Conservation (phyloP, 768 basidiomycete species). For the Phallus indusiatus region DNA sequence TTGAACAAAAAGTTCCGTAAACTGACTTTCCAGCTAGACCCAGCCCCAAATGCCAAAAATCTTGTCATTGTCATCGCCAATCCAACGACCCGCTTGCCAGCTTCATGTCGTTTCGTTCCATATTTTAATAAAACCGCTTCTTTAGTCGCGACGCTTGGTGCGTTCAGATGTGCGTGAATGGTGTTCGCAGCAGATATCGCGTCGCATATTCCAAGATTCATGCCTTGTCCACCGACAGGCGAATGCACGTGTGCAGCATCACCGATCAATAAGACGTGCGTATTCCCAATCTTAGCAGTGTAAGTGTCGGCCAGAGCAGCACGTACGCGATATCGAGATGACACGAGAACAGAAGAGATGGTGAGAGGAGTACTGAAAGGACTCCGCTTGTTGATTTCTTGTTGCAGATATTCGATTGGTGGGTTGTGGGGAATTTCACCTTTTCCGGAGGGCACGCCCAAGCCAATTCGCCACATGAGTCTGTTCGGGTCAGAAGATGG, state of each 20-base stretch:
- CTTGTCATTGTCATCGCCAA: slow-evolving; percentile 28
- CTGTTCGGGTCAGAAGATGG: slow-evolving; percentile 13
- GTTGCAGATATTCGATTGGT: slow-evolving; percentile 33
- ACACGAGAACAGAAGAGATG: neutral
- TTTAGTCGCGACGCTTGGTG: neutral
- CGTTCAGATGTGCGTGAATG: slow-evolving; percentile 27
- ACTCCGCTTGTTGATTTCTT: slow-evolving; percentile 24
- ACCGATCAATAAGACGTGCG: neutral
- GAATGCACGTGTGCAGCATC: slow-evolving; percentile 27
- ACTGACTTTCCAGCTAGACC: slow-evolving; percentile 18
- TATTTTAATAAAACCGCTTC: slow-evolving; percentile 23
- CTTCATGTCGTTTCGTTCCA: slow-evolving; percentile 26
- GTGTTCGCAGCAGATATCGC: slow-evolving; percentile 37
- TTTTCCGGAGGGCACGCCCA: slow-evolving; percentile 26
- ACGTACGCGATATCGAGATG: neutral
- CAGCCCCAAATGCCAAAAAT: slow-evolving; percentile 15
- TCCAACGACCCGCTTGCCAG: slow-evolving; percentile 33
- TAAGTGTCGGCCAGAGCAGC: neutral
- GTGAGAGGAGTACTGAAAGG: neutral
- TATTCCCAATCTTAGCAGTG: neutral
- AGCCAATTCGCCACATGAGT: slow-evolving; percentile 31
- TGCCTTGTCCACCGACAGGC: slow-evolving; percentile 24
- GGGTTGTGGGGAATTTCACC: slow-evolving; percentile 30
- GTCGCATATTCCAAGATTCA: slow-evolving; percentile 49
- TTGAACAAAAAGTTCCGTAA: slow-evolving; percentile 21